phyloP scores from a whole-genome alignment of 805 yeast genomes.

The Jamesozyma hellenica region DNA sequence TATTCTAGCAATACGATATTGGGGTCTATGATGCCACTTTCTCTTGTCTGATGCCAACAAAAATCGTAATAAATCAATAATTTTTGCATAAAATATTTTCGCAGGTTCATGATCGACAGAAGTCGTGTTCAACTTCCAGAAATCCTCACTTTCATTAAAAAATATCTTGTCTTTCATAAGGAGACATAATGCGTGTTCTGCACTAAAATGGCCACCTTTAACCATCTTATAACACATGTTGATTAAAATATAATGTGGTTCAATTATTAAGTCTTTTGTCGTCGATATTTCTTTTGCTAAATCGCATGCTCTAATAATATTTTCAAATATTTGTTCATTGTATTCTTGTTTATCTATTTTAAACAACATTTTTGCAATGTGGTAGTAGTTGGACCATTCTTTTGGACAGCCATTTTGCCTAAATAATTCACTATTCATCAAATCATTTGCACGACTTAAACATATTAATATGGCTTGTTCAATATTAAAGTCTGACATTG shows the following conservation, averaged over 20 bases:
- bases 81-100: conserved; percentile 30
- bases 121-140: conserved; percentile 16
- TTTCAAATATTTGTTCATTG: conserved; percentile 7
- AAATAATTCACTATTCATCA: conserved; percentile 19
- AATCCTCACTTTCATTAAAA: conserved; percentile 15
- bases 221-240: conserved; percentile 50
- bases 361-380: conserved; percentile 46
- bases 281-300: conserved; percentile 31
- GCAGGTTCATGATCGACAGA: conserved; percentile 9
- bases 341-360: conserved; percentile 34
- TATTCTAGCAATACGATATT: conserved; percentile 59
- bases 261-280: conserved; percentile 50
- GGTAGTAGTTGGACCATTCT: conserved; percentile 57
- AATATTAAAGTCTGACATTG: conserved; percentile 23
- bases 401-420: conserved; percentile 5
- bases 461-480: conserved; percentile 24
- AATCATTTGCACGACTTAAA: conserved; percentile 15
- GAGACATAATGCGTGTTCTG: conserved; percentile 31
- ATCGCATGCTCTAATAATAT: conserved; percentile 37
- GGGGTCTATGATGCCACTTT: conserved; percentile 87
- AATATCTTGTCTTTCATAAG: conserved; percentile 32
- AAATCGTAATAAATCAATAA: conserved; percentile 39
- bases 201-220: conserved; percentile 28
- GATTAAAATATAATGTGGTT: conserved; percentile 65
- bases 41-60: conserved; percentile 57